Evolutionary conservation across 2,329 filamentous ascomycete species (phyloP).

Genomic region (Fusarium udum): DNA sequence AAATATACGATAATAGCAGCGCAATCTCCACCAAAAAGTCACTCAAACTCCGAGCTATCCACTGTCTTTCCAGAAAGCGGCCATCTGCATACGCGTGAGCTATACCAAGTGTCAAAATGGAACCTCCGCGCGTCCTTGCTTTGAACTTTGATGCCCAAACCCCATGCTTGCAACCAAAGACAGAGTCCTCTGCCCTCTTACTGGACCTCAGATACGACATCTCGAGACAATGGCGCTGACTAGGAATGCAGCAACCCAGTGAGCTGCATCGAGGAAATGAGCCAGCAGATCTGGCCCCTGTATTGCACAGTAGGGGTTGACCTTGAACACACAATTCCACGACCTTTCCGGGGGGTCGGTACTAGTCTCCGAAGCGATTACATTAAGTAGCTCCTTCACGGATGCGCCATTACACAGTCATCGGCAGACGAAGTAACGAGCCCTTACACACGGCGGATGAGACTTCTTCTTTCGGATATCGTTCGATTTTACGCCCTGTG

Average conservation of each 20-base stretch:
- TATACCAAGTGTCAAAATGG: conserved; percentile 4
- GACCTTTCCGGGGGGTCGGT: conserved; percentile 5
- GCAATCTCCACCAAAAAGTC: conserved; percentile 20
- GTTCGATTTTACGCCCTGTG: conserved; percentile 3
- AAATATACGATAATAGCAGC: conserved; percentile 7
- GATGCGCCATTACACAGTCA: conserved; percentile 5
- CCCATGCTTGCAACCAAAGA: neutral
- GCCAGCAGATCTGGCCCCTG: neutral
- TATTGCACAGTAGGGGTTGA: conserved; percentile 12
- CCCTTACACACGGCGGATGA: conserved; percentile 13
- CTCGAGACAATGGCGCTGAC: conserved; percentile 25
- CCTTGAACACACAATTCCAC: conserved; percentile 7
- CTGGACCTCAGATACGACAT: conserved; percentile 4
- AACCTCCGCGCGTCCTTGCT: neutral
- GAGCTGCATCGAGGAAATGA: conserved; percentile 2
- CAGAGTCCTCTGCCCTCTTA: neutral
- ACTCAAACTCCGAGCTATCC: conserved; percentile 8
- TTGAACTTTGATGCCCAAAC: neutral
- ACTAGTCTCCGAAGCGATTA: conserved; percentile 4
- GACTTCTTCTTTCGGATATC: neutral
- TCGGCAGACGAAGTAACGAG: conserved; percentile 7
- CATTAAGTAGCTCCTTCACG: neutral
- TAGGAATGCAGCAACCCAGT: conserved; percentile 12
- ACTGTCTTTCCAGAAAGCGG: conserved; percentile 14
- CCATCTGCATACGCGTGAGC: conserved; percentile 18